These are phyloP conservation scores for Schizophyllum commune DNA, from an alignment of 1,284 basidiomycete species.

Conservation along the genomic window DNA sequence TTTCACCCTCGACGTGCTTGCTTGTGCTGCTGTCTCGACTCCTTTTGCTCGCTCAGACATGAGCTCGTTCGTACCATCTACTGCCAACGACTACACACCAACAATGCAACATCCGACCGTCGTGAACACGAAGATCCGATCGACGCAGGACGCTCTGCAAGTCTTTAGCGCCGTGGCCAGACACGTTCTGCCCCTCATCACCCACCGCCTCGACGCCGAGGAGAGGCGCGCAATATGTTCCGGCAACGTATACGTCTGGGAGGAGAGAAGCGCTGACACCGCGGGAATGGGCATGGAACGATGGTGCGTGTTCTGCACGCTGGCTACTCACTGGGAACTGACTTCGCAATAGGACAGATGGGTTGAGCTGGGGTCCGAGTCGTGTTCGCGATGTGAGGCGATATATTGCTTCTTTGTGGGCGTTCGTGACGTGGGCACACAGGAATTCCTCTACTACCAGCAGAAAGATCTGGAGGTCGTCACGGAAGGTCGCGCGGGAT, in stretches of 20 bases:
- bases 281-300: constrained; percentile 76
- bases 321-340: background rate
- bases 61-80: background rate
- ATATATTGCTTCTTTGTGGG: constrained; percentile 9
- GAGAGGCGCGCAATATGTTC: constrained; percentile 25
- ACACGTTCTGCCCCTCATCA: constrained; percentile 62
- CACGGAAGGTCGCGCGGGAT: constrained; percentile 32
- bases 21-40: background rate
- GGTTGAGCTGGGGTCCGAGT: constrained; percentile 76
- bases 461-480: constrained; percentile 65
- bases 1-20: background rate
- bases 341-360: constrained; percentile 53
- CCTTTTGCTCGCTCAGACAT: background rate
- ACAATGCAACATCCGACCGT: constrained; percentile 65
- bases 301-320: constrained; percentile 39
- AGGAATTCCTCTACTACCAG: constrained; percentile 80
- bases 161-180: constrained; percentile 71
- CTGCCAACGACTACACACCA: background rate
- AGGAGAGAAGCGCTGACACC: constrained; percentile 71
- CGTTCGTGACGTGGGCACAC: constrained; percentile 9
- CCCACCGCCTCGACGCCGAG: constrained; percentile 71
- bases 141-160: constrained; percentile 68
- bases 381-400: constrained; percentile 57
- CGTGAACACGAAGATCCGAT: constrained; percentile 64
- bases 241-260: constrained; percentile 81